A percentile compares a stretch with the other conserved stretches of the same genome.
Conservation (phyloP, 441 rosid species). For the Iberis amara region DNA sequence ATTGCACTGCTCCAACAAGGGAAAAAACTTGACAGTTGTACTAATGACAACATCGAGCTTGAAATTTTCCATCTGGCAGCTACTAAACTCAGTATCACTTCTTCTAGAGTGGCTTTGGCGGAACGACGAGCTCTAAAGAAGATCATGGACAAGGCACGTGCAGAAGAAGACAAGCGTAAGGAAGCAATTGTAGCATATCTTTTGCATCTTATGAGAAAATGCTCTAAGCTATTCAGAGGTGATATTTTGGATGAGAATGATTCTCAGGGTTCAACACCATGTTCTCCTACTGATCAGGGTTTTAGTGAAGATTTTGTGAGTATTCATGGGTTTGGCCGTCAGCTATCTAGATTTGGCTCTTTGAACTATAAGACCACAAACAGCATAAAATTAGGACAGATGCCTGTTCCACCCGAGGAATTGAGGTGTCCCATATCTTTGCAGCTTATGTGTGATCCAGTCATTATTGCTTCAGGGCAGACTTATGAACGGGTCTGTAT, state of each 20-base stretch:
- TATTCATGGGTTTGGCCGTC: constrained; percentile 65
- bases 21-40: constrained; percentile 53
- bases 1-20: constrained; percentile 86
- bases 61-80: constrained; percentile 89
- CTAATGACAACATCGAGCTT: constrained; percentile 60
- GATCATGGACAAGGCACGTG: constrained; percentile 86
- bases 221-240: constrained; percentile 86
- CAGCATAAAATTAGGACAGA: constrained; percentile 57
- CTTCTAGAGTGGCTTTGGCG: constrained; percentile 82
- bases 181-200: constrained; percentile 95
- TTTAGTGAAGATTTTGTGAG: constrained; percentile 46
- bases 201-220: constrained; percentile 88
- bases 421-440: constrained; percentile 91
- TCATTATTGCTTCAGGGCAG: constrained; percentile 96
- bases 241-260: constrained; percentile 84
- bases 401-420: constrained; percentile 86
- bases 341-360: constrained; percentile 78
- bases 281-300: constrained; percentile 71
- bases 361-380: constrained; percentile 55
- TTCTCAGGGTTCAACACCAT: constrained; percentile 85
- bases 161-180: constrained; percentile 93
- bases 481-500: constrained; percentile 92
- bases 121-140: constrained; percentile 94
- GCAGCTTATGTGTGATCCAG: constrained; percentile 98
- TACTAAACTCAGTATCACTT: constrained; percentile 68